phyloP scores from a whole-genome alignment of 2,329 filamentous ascomycete genomes.

The Alternaria panax region DNA sequence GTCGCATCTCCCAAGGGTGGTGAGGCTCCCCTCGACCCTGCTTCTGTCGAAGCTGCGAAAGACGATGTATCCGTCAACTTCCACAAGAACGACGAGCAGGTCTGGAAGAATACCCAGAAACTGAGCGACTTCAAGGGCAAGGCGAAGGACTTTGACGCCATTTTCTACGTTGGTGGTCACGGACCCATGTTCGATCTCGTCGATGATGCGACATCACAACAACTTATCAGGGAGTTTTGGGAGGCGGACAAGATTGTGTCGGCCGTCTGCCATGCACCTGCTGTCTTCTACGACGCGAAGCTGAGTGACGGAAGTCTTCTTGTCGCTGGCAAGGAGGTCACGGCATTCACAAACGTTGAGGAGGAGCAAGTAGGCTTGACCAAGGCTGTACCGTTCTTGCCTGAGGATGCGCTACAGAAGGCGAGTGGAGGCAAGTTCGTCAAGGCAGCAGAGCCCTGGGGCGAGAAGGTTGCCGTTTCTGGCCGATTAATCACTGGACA shows the following conservation, averaged over 20 bases:
- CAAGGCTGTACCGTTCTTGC: slow-evolving; percentile 64
- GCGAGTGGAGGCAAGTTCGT: slow-evolving; percentile 63
- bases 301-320: slow-evolving; percentile 59
- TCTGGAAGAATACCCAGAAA: slow-evolving; percentile 71
- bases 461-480: slow-evolving; percentile 53
- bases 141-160: slow-evolving; percentile 67
- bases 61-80: slow-evolving; percentile 55
- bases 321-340: slow-evolving; percentile 64
- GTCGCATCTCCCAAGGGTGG: slow-evolving; percentile 52
- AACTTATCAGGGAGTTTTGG: slow-evolving; percentile 69
- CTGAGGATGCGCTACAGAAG: slow-evolving; percentile 63
- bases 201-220: slow-evolving; percentile 63
- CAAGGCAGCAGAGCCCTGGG: slow-evolving; percentile 62
- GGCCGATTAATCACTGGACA: slow-evolving; percentile 57
- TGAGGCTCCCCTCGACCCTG: slow-evolving; percentile 48
- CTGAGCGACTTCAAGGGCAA: slow-evolving; percentile 65
- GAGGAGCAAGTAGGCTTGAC: slow-evolving; percentile 57
- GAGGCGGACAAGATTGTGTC: slow-evolving; percentile 67
- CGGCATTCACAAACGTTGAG: slow-evolving; percentile 67
- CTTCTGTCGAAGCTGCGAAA: slow-evolving; percentile 52
- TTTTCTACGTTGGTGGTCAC: slow-evolving; percentile 67
- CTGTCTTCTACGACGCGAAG: slow-evolving; percentile 67
- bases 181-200: slow-evolving; percentile 73
- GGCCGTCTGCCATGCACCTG: slow-evolving; percentile 74
- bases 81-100: slow-evolving; percentile 60